Percentiles rank a stretch among this genome's conserved stretches.
Conservation (phyloP, 768 basidiomycete species). For the Mycena crocata region DNA sequence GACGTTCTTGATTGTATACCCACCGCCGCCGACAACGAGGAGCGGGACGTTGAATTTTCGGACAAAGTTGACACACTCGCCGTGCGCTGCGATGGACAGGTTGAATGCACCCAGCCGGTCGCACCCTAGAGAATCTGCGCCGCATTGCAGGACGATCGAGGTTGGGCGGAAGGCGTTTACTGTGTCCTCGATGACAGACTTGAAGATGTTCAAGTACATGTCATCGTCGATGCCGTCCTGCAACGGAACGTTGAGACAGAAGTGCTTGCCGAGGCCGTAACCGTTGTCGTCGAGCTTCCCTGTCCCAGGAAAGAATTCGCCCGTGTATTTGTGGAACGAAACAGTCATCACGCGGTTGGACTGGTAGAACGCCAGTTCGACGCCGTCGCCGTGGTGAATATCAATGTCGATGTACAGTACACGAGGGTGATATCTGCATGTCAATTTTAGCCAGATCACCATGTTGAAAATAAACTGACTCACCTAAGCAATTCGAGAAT, state of each 20-base stretch:
- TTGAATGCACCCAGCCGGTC: constrained; percentile 98
- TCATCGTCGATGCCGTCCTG: constrained; percentile 98
- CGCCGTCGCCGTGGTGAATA: constrained; percentile 98
- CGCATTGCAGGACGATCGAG: constrained; percentile 95
- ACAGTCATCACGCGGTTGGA: constrained; percentile 99
- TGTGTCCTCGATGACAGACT: constrained; percentile 94
- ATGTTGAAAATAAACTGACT: constrained; percentile 26
- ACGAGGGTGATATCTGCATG: constrained; percentile 84
- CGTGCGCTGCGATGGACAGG: constrained; percentile 95
- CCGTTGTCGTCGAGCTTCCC: constrained; percentile 96
- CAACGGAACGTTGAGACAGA: constrained; percentile 93
- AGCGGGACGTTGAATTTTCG: constrained; percentile 92
- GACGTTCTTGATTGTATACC: constrained; percentile 97
- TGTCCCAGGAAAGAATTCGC: constrained; percentile 98
- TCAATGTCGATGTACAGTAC: constrained; percentile 99
- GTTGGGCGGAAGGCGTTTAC: constrained; percentile 90
- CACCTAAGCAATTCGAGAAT: constrained; percentile 93
- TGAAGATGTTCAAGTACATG: constrained; percentile 95
- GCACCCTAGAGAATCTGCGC: constrained; percentile 95
- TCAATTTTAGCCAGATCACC: not conserved
- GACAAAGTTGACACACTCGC: constrained; percentile 98
- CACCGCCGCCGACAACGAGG: constrained; percentile 93
- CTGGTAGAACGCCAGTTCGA: constrained; percentile 97
- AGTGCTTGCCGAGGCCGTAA: constrained; percentile 89
- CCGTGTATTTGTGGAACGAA: constrained; percentile 99